phyloP scores from a whole-genome alignment of 2,329 filamentous ascomycete genomes.

The Calycina marina region DNA sequence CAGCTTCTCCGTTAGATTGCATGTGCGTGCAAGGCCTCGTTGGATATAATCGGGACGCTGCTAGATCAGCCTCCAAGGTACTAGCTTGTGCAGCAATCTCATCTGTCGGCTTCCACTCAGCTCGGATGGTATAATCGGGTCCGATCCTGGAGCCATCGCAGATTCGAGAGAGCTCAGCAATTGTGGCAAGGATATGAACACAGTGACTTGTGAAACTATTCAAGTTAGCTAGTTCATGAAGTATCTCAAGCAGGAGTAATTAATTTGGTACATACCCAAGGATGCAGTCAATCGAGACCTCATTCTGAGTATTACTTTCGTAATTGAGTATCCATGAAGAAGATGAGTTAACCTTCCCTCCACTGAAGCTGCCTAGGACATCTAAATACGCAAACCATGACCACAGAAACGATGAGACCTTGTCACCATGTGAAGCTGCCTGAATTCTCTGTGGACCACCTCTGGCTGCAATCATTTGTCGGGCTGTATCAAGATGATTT shows the following conservation, averaged over 20 bases:
- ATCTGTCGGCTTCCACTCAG: constrained; percentile 42
- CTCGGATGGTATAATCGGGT: constrained; percentile 31
- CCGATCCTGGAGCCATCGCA: constrained; percentile 54
- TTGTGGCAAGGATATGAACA: constrained; percentile 53
- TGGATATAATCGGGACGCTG: constrained; percentile 33
- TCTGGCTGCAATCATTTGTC: constrained; percentile 58
- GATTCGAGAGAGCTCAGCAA: constrained; percentile 54
- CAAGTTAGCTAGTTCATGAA: no score
- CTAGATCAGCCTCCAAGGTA: constrained; percentile 44
- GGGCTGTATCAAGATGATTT: constrained; percentile 59
- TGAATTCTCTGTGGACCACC: constrained; percentile 40
- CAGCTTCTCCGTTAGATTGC: constrained; percentile 30
- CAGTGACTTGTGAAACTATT: constrained; percentile 63
- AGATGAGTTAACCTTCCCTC: constrained; percentile 27
- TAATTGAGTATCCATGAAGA: constrained; percentile 27
- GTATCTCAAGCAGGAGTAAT: no score
- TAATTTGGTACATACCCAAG: no score
- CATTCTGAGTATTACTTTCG: constrained; percentile 39
- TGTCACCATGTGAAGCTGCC: constrained; percentile 31
- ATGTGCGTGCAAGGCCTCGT: constrained; percentile 29
- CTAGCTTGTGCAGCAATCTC: constrained; percentile 41
- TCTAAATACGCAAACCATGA: constrained; percentile 80
- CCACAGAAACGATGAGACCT: constrained; percentile 58
- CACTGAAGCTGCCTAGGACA: constrained; percentile 58
- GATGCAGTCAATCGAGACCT: constrained; percentile 63